Percentiles rank a stretch among this genome's conserved stretches.
Conservation (phyloP, 805 yeast species). For the Saturnispora hagleri region DNA sequence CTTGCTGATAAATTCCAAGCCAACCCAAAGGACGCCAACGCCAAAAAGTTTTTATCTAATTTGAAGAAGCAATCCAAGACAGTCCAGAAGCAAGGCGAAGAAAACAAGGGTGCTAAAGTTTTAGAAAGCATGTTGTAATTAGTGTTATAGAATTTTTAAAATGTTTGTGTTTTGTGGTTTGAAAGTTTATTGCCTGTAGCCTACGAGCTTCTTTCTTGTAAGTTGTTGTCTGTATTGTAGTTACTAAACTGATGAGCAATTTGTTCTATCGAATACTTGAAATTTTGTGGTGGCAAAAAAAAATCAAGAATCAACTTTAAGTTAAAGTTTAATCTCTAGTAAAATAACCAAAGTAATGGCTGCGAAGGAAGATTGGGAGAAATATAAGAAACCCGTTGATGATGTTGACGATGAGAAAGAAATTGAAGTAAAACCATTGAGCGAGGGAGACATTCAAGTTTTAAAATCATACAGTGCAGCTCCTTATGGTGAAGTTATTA, state of each 20-base stretch:
- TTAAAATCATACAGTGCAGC: conserved; percentile 96
- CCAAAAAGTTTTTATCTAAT: conserved; percentile 40
- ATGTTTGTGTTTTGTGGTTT: neutral
- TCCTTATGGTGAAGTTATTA: conserved; percentile 78
- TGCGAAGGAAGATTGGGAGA: conserved; percentile 98
- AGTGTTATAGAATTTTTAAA: neutral
- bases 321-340: neutral
- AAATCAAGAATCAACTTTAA: neutral
- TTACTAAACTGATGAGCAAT: neutral
- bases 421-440: conserved; percentile 73
- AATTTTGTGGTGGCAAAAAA: conserved; percentile 5
- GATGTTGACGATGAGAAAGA: conserved; percentile 45
- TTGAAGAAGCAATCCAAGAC: conserved; percentile 43
- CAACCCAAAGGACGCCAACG: conserved; percentile 30
- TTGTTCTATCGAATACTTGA: neutral
- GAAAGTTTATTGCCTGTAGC: too few species aligned
- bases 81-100: conserved; percentile 30
- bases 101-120: conserved; percentile 59
- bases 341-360: conserved; percentile 56
- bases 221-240: neutral
- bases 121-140: conserved; percentile 29
- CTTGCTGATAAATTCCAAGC: conserved; percentile 57
- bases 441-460: conserved; percentile 96
- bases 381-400: conserved; percentile 82
- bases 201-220: too few species aligned